phyloP scores from a whole-genome alignment of 2,329 filamentous ascomycete genomes.

The Pezicula neosporulosa region DNA sequence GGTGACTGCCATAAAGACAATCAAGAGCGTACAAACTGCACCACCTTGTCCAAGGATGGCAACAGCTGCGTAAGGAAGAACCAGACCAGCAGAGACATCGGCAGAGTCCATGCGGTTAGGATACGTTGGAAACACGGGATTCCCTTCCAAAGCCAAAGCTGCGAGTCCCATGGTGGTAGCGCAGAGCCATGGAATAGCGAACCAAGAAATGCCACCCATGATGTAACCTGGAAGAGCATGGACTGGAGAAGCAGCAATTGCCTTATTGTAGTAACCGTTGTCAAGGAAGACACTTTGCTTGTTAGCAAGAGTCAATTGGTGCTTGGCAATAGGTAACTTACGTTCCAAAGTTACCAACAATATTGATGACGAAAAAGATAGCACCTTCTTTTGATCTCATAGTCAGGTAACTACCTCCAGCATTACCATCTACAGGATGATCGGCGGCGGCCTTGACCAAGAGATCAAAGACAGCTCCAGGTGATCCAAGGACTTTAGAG shows the following conservation, averaged over 20 bases:
- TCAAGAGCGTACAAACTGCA: conserved; percentile 71
- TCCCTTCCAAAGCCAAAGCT: conserved; percentile 74
- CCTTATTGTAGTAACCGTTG: conserved; percentile 91
- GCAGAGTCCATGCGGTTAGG: conserved; percentile 67
- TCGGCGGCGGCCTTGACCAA: conserved; percentile 62
- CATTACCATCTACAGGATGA: conserved; percentile 78
- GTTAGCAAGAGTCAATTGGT: conserved; percentile 38
- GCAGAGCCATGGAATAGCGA: conserved; percentile 86
- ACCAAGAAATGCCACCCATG: conserved; percentile 78
- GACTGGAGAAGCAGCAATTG: conserved; percentile 81
- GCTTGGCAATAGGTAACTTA: conserved; percentile 7
- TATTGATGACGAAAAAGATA: conserved; percentile 90
- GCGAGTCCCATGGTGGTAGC: conserved; percentile 86
- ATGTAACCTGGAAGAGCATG: conserved; percentile 87
- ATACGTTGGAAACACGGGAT: conserved; percentile 68
- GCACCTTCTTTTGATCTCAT: conserved; percentile 79
- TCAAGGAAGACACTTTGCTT: conserved; percentile 66
- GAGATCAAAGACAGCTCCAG: conserved; percentile 73
- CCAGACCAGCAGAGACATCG: conserved; percentile 79
- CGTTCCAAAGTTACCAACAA: conserved; percentile 74
- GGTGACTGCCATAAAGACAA: conserved; percentile 90
- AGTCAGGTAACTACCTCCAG: conserved; percentile 78
- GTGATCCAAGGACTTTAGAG: conserved; percentile 68
- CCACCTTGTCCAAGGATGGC: conserved; percentile 79
- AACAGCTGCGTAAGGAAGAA: conserved; percentile 81